These are phyloP conservation scores for Corchorus olitorius DNA, from an alignment of 345 rosid genomes.

Conservation along the genomic window DNA sequence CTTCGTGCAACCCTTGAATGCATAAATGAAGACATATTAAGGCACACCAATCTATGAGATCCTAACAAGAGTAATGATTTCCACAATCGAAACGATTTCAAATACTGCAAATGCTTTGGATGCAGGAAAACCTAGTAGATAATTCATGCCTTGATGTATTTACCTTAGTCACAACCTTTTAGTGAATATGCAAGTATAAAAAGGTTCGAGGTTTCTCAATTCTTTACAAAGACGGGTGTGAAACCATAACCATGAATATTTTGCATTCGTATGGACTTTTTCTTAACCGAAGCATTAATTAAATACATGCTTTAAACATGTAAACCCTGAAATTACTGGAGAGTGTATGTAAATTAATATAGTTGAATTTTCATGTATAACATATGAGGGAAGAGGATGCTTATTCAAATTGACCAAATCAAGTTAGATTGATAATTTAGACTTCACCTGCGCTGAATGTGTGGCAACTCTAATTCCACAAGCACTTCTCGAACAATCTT, in stretches of 20 bases:
- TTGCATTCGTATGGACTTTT: background rate
- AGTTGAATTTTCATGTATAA: background rate
- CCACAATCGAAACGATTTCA: background rate
- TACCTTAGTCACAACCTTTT: background rate
- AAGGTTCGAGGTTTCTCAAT: background rate
- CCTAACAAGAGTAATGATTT: background rate
- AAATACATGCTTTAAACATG: background rate
- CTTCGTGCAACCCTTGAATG: background rate
- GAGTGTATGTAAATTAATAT: background rate
- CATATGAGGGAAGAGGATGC: background rate
- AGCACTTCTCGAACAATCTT: slow-evolving; percentile 81
- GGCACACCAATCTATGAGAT: background rate
- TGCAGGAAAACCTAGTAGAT: background rate
- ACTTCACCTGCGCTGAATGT: slow-evolving; percentile 66
- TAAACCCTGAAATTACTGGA: background rate
- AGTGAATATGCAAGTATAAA: background rate
- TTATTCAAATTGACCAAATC: background rate
- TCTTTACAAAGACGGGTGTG: background rate
- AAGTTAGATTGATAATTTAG: background rate
- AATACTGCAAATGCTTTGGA: background rate
- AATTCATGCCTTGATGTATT: background rate
- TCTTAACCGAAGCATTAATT: background rate
- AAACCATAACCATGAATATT: background rate
- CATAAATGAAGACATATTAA: background rate
- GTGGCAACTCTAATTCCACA: slow-evolving; percentile 85